Evolutionary conservation across 2,329 filamentous ascomycete species (phyloP).

Genomic region (Aureobasidium vineae): DNA sequence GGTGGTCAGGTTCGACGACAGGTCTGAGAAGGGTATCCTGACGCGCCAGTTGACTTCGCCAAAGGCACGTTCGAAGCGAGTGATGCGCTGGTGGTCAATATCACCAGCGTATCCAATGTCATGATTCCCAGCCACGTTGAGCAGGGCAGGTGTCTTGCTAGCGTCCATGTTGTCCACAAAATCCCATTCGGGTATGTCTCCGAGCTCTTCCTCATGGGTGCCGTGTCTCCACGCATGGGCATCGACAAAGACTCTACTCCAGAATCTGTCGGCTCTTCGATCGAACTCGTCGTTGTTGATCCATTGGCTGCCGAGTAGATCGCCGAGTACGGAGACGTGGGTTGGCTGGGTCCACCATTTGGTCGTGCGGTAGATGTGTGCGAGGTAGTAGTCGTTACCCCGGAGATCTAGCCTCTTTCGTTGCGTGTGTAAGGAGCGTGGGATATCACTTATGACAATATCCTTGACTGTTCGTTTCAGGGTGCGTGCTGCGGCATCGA

Average conservation of each 20-base stretch:
- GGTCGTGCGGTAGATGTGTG: slow-evolving; percentile 82
- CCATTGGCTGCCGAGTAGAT: slow-evolving; percentile 94
- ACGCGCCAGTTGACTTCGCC: slow-evolving; percentile 76
- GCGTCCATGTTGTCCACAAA: not conserved
- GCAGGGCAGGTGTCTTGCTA: slow-evolving; percentile 49
- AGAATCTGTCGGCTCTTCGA: slow-evolving; percentile 69
- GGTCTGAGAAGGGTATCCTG: slow-evolving; percentile 33
- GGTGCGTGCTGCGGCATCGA: slow-evolving; percentile 1
- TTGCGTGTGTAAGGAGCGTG: slow-evolving; percentile 61
- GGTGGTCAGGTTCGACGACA: slow-evolving; percentile 53
- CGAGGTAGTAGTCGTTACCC: slow-evolving; percentile 93
- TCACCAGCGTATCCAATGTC: slow-evolving; percentile 97
- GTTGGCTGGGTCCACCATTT: slow-evolving; percentile 83
- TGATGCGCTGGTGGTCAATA: slow-evolving; percentile 69
- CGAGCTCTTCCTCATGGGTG: slow-evolving; percentile 21
- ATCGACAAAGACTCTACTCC: slow-evolving; percentile 74
- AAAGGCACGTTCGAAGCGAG: slow-evolving; percentile 79
- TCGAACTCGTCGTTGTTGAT: slow-evolving; percentile 82
- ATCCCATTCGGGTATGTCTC: slow-evolving; percentile 29
- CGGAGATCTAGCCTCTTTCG: slow-evolving; percentile 83
- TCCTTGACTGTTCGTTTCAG: slow-evolving; percentile 30
- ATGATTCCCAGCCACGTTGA: slow-evolving; percentile 93
- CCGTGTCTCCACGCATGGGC: slow-evolving; percentile 1
- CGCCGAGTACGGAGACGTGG: slow-evolving; percentile 84
- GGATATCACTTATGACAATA: slow-evolving; percentile 58